phyloP scores from a whole-genome alignment of 225 moss, liverwort and hornwort genomes.

The Marchantia polymorpha region DNA sequence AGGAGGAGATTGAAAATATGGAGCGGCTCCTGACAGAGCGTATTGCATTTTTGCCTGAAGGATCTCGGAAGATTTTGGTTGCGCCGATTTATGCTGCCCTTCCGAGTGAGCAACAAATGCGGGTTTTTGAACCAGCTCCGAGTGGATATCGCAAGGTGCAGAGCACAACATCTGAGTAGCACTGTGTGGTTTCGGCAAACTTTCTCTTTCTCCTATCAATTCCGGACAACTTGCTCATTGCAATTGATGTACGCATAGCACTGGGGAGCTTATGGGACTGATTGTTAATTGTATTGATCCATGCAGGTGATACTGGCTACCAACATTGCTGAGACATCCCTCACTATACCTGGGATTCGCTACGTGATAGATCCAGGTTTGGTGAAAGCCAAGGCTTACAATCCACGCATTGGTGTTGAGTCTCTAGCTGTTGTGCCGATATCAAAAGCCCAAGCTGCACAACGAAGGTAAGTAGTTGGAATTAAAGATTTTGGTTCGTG shows the following conservation, averaged over 20 bases:
- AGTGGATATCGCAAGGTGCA: conserved; percentile 74
- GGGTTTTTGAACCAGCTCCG: conserved; percentile 80
- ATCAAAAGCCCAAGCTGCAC: conserved; percentile 93
- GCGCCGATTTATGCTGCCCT: conserved; percentile 94
- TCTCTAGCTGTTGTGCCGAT: conserved; percentile 90
- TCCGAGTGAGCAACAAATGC: conserved; percentile 98
- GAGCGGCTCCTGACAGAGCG: conserved; percentile 89
- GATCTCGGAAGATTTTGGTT: conserved; percentile 62
- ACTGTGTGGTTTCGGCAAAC: not conserved
- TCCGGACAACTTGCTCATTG: not conserved
- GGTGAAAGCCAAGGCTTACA: conserved; percentile 89
- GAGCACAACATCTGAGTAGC: not conserved
- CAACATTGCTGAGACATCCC: conserved; percentile 97
- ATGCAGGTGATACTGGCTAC: conserved; percentile 93
- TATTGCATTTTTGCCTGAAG: conserved; percentile 60
- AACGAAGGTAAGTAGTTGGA: conserved; percentile 60
- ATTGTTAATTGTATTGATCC: not conserved
- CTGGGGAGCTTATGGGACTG: not conserved
- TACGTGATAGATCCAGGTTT: conserved; percentile 91
- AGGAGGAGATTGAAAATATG: conserved; percentile 97
- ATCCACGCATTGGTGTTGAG: conserved; percentile 83
- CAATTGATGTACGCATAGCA: no score
- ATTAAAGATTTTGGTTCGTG: not conserved
- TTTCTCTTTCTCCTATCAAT: not conserved
- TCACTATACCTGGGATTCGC: conserved; percentile 93